Percentiles rank a stretch among this genome's conserved stretches.
These are phyloP conservation scores for Verbascum thapsus DNA, from an alignment of 257 asterid species.

Conservation along the genomic window DNA sequence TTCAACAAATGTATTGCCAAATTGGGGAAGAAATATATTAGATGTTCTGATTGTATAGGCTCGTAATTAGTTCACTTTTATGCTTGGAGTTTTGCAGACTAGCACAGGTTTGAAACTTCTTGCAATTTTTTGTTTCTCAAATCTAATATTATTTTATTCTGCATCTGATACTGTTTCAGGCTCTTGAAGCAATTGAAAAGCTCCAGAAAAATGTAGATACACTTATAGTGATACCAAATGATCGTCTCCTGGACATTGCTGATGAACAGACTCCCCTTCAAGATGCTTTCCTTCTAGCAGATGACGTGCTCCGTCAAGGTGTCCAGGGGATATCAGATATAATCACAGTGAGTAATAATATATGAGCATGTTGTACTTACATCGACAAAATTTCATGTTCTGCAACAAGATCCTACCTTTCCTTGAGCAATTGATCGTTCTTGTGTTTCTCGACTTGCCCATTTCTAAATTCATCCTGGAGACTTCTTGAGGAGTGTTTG, in stretches of 20 bases:
- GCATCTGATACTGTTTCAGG: constrained; percentile 50
- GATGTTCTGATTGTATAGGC: neutral
- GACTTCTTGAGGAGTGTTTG: too few relatives aligned
- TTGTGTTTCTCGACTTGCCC: too few relatives aligned
- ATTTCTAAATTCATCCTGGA: too few relatives aligned
- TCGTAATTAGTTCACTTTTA: neutral
- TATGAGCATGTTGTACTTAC: too few relatives aligned
- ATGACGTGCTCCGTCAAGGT: constrained; percentile 97
- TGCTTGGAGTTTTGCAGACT: neutral
- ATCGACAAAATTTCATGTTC: neutral
- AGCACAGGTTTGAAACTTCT: neutral
- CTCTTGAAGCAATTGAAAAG: constrained; percentile 93
- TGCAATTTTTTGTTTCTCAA: neutral
- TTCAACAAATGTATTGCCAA: too few relatives aligned
- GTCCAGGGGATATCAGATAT: constrained; percentile 99
- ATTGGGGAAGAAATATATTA: too few relatives aligned
- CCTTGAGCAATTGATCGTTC: neutral
- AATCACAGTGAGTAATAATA: constrained; percentile 62
- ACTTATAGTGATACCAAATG: constrained; percentile 95
- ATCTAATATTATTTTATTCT: constrained; percentile 3
- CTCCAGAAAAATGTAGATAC: constrained; percentile 97
- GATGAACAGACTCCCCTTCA: constrained; percentile 94
- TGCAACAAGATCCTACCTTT: constrained; percentile 9
- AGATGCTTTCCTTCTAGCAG: constrained; percentile 98
- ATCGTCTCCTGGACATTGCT: constrained; percentile 89